Conservation (phyloP, 192 early-diverging fungal species). For the Coemansia sp. region DNA sequence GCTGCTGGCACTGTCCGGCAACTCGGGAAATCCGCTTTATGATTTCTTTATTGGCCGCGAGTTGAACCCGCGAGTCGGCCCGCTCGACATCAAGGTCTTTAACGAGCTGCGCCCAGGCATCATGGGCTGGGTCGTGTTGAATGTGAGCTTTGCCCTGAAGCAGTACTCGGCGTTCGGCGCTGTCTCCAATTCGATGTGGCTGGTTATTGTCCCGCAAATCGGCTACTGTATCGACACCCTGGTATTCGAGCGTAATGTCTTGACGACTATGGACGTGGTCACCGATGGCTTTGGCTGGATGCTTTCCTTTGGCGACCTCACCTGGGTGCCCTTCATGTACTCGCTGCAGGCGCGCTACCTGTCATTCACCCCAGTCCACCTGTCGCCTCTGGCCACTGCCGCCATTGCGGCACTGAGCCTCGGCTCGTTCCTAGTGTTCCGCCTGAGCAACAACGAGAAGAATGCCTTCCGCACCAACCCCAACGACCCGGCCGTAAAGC, state of each 20-base stretch:
- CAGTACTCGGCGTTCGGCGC: slow-evolving; percentile 64
- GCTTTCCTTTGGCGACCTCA: slow-evolving; percentile 71
- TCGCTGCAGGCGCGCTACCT: slow-evolving; percentile 87
- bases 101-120: slow-evolving; percentile 89
- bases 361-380: slow-evolving; percentile 58
- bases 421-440: slow-evolving; percentile 79
- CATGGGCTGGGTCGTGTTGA: slow-evolving; percentile 83
- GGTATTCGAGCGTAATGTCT: slow-evolving; percentile 58
- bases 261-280: slow-evolving; percentile 98
- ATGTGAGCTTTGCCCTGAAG: slow-evolving; percentile 67
- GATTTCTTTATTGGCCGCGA: slow-evolving; percentile 97
- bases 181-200: slow-evolving; percentile 70
- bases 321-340: slow-evolving; percentile 91
- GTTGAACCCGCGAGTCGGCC: slow-evolving; percentile 82
- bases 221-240: slow-evolving; percentile 86
- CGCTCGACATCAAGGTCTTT: slow-evolving; percentile 90
- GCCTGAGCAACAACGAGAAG: slow-evolving; percentile 86
- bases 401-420: slow-evolving; percentile 50
- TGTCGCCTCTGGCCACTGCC: slow-evolving; percentile 37
- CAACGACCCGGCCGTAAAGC: slow-evolving; percentile 52
- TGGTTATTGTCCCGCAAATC: slow-evolving; percentile 70
- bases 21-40: slow-evolving; percentile 85
- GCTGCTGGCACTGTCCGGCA: slow-evolving; percentile 77
- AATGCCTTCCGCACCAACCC: slow-evolving; percentile 78
- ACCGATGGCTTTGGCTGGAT: slow-evolving; percentile 95